These are phyloP conservation scores for Hirschfeldia incana DNA, from an alignment of 345 rosid species.

Conservation along the genomic window DNA sequence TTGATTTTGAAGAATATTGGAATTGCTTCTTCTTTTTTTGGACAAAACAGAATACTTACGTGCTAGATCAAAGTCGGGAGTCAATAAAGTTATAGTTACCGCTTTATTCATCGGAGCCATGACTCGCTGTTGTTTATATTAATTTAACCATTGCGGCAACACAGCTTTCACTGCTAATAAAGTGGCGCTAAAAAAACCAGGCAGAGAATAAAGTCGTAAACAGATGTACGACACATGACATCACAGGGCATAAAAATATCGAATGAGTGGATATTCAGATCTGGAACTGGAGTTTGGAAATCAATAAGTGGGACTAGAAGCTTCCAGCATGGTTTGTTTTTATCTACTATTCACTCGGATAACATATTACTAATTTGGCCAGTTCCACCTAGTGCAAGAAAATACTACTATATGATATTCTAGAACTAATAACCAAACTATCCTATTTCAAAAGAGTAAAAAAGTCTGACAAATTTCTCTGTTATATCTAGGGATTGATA, in stretches of 20 bases:
- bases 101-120: neutral
- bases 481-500: neutral
- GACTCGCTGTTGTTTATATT: neutral
- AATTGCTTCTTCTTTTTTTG: neutral
- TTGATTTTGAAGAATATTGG: neutral
- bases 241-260: neutral
- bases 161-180: neutral
- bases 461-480: neutral
- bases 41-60: too few relatives aligned
- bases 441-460: neutral
- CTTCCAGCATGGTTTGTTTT: neutral
- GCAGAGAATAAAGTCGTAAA: neutral
- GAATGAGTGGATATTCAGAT: slow-evolving; percentile 10
- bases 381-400: too few relatives aligned
- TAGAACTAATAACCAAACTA: too few relatives aligned
- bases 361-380: too few relatives aligned
- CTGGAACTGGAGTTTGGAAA: neutral
- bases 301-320: neutral
- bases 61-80: neutral
- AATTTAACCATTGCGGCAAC: neutral
- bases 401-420: too few relatives aligned
- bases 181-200: neutral
- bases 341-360: neutral
- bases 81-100: neutral
- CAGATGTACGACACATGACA: neutral